Base-by-base conservation (phyloP, 768 basidiomycete genomes). In the Cystobasidiopsis lactophilus region DNA sequence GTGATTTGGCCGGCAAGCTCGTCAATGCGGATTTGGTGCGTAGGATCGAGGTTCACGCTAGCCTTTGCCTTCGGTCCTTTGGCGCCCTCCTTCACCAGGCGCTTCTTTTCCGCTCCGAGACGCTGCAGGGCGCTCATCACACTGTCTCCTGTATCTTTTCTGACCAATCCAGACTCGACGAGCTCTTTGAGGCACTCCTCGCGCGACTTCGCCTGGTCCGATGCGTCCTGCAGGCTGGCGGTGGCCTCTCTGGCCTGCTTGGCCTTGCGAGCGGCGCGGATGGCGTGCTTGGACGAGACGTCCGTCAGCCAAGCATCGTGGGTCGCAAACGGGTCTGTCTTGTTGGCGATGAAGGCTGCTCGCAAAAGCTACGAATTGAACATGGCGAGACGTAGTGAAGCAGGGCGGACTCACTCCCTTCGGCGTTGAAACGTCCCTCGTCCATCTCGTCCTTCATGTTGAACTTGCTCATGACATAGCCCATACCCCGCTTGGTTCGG, bases 381-480 rank as follows among this genome's bases (percentile, higher is more conserved):
- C 5, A 52, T n/a, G n/a, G n/a, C n/a, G 23, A 10, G 11, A 5
- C 27, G 26, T 47, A 11, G 40, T 39, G 13, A 11, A 39, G 43
- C 5, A 30, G 51, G 39, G 23, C 14, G 21, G 23, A 41, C 51
- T 5, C 26, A 52, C 68, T 81, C 44, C 93, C 93, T 63, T 96
- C 91, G 55, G 82, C 82, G 3, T 84, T 79, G 70, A 98, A 95
- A 64, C 86, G 85, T 37, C 93, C 93, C 68, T 96, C 91, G 63
- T 85, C 80, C 81, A 96, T 89, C 73, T 98, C 93, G 61, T 85
- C 81, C 58, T 88, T 80, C 91, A 98, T 96, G 66, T 98, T 91
- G 77, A 98, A 98, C 26, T 26, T 51, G 51, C 83, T 88, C 10
- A 98, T 60, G 63, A 89, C 82, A 67, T 70, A 91, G 2, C 91